Evolutionary conservation across 345 rosid genomes (phyloP).

Genomic region (Stellera chamaejasme): DNA sequence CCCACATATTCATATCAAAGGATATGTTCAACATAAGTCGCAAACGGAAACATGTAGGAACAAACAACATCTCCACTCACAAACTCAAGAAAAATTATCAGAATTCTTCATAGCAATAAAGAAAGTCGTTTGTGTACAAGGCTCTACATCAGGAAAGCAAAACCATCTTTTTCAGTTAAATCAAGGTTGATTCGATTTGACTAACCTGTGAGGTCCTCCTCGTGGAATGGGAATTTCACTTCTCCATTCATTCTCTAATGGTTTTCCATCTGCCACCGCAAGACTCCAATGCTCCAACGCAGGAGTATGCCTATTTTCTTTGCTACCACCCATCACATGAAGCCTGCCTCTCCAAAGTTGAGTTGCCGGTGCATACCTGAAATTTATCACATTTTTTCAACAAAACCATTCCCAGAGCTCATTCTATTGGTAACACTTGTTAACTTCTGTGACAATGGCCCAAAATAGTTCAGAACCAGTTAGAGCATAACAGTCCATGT

Average conservation of each 20-base stretch:
- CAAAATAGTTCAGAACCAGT: too few species aligned
- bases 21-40: too few species aligned
- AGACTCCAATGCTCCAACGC: conserved; percentile 88
- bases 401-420: neutral
- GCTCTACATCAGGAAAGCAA: too few species aligned
- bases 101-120: neutral
- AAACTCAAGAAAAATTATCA: conserved; percentile 4
- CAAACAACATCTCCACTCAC: neutral
- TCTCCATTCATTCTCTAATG: conserved; percentile 81
- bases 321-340: conserved; percentile 99
- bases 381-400: conserved; percentile 6
- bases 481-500: too few species aligned
- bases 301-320: conserved; percentile 85
- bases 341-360: conserved; percentile 97
- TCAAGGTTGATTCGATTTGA: neutral
- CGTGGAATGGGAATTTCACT: conserved; percentile 86
- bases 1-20: too few species aligned
- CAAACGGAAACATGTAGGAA: too few species aligned
- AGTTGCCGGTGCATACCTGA: conserved; percentile 98
- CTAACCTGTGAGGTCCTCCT: conserved; percentile 97
- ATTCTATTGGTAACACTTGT: too few species aligned
- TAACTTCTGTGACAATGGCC: too few species aligned
- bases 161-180: too few species aligned
- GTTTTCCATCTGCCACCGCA: conserved; percentile 83
- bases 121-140: neutral